A percentile compares a stretch with the other conserved stretches of the same genome.
Conservation (phyloP, 495 filamentous ascomycete species). For the Penicillium coffeae region DNA sequence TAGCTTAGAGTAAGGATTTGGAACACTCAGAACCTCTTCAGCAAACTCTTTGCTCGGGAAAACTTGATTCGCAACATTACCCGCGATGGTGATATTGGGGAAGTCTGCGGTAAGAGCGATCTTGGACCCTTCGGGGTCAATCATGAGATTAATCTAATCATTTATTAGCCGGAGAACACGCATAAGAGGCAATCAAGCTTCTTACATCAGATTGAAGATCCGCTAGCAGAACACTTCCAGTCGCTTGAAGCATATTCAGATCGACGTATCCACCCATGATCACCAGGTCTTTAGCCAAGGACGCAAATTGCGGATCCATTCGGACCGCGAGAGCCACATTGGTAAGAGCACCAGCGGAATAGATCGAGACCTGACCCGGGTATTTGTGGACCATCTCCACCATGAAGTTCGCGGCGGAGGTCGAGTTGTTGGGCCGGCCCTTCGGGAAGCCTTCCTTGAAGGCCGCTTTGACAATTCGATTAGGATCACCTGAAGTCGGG, state of each 20-base stretch:
- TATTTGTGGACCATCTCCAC: slow-evolving; percentile 37
- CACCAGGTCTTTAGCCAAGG: slow-evolving; percentile 34
- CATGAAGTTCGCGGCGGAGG: slow-evolving; percentile 34
- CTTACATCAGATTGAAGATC: slow-evolving; percentile 34
- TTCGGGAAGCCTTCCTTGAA: slow-evolving; percentile 34
- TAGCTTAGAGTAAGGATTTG: slow-evolving; percentile 27
- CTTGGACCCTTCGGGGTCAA: slow-evolving; percentile 42
- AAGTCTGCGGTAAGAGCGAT: slow-evolving; percentile 39
- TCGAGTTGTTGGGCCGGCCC: slow-evolving; percentile 23
- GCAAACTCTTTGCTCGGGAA: slow-evolving; percentile 26
- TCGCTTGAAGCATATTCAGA: slow-evolving; percentile 34
- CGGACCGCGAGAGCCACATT: slow-evolving; percentile 40
- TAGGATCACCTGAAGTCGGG: slow-evolving; percentile 29
- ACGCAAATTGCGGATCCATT: slow-evolving; percentile 35
- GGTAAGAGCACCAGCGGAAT: slow-evolving; percentile 36
- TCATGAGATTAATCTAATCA: slow-evolving; percentile 35
- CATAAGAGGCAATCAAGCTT: not conserved
- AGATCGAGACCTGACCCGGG: slow-evolving; percentile 32
- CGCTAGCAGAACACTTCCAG: slow-evolving; percentile 20
- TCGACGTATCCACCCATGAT: slow-evolving; percentile 42
- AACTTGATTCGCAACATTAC: slow-evolving; percentile 38
- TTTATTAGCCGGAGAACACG: not conserved
- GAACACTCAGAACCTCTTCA: slow-evolving; percentile 20
- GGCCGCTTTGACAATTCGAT: slow-evolving; percentile 28
- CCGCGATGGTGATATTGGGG: slow-evolving; percentile 36